phyloP scores from a whole-genome alignment of 768 basidiomycete genomes.

The Podaxis mareebaensis region DNA sequence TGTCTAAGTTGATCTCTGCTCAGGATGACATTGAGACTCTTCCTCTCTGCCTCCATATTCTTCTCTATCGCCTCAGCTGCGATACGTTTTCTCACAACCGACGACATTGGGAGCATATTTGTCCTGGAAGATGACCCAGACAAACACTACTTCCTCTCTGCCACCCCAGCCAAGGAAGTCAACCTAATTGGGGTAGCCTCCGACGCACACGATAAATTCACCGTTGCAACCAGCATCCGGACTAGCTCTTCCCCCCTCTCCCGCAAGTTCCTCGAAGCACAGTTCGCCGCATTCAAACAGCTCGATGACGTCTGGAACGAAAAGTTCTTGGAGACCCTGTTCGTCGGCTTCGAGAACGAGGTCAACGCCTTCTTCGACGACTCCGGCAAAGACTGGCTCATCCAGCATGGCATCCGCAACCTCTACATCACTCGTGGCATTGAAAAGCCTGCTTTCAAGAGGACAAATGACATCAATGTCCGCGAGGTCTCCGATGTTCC shows the following conservation, averaged over 20 bases:
- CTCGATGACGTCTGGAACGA: conserved; percentile 37
- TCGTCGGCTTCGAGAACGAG: conserved; percentile 30
- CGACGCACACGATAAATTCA: conserved; percentile 16
- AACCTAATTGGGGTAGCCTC: conserved; percentile 7
- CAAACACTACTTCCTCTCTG: conserved; percentile 24
- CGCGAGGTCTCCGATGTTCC: conserved; percentile 21
- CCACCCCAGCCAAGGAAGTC: conserved; percentile 19
- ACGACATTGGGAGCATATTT: conserved; percentile 9
- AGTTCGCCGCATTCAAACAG: conserved; percentile 23
- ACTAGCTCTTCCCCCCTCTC: conserved; percentile 27
- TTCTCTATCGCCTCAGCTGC: conserved; percentile 14
- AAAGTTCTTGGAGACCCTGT: conserved; percentile 27
- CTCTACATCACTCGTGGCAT: conserved; percentile 10
- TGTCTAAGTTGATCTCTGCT: neutral
- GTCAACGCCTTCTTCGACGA: conserved; percentile 26
- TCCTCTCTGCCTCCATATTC: conserved; percentile 9
- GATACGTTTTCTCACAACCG: conserved; percentile 11
- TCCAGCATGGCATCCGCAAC: conserved; percentile 21
- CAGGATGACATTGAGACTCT: conserved; percentile 9
- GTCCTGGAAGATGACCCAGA: conserved; percentile 17
- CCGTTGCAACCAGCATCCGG: conserved; percentile 28
- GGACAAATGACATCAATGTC: conserved; percentile 11
- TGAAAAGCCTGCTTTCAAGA: conserved; percentile 16
- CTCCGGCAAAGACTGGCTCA: conserved; percentile 27
- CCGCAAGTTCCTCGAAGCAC: conserved; percentile 26